Evolutionary conservation across 1,139 yeast genomes (phyloP), one percentile per base, ranked within the genome.

Genomic region (Pichia sp.): DNA sequence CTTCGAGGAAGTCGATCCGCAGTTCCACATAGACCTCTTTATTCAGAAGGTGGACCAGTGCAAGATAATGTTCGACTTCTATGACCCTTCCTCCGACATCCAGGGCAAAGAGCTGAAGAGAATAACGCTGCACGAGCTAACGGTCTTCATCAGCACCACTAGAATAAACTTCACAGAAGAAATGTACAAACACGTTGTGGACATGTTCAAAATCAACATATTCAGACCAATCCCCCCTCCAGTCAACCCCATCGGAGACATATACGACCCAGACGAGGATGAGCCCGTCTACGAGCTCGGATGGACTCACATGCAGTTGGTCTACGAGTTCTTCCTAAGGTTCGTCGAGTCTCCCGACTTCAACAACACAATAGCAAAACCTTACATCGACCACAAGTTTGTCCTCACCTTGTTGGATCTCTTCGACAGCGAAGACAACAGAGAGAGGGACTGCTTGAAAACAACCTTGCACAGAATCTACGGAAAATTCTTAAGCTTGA

Each of bases 291-390:
- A 83, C 64, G 99, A 95, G 67, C 82, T 93, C 56, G 93, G 98
- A 5, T 93, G 99, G 99, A 96, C 99, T 4, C 99, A 93, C 68
- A 93, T 95, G 97, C 96, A 89, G 70, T 81, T 91, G 43, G 96
- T 91, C 43, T 93, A 95, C 71, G 98, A 93, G 68, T 89, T 93
- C 65, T 93, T 93, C 67, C 74, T 95, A 57, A 76, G 96, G 63
- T 93, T 93, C 70, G 85, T 93, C 57, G 99, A 93, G 70, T 84
- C 93, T 58, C 95, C 96, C 4, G 98, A 91, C 70, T 93, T 95
- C 67, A 89, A 89, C 65, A 96, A 91, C 64, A 90, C 89, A 57
- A 75, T 87, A 56, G 99, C 99, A 25, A 91, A 91, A 69, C 95
- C 87, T 61, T 91, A 83, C 66, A 90, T 93, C 62, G 98, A 93